Evolutionary conservation across 139 green algal genomes (phyloP), one percentile per base, ranked within the genome.

Genomic region (Chlorella sp.): DNA sequence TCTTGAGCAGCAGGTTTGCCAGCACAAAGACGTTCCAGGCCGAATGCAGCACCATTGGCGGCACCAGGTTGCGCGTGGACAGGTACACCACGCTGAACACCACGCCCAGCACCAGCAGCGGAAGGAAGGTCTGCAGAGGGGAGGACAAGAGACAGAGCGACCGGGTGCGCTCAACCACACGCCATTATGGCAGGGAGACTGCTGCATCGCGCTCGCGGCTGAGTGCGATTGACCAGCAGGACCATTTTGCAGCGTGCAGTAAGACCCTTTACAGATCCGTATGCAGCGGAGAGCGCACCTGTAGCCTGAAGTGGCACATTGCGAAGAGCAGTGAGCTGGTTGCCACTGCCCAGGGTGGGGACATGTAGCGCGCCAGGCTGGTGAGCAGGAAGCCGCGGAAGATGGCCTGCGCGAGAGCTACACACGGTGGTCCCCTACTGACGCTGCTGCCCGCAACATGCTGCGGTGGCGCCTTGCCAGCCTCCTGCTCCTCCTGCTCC

Each of bases 321-420:
- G 90, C 92, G 81, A 98, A 98, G 3, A 92, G 50, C 0, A 93
- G 55, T 2, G 88, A 78, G 24, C 71, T 88, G 30, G 78, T 69
- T 0, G 69, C 42, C 23, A 97, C 64, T 1, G 89, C 87, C 1
- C 22, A 61, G 5, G 35, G 27, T 1, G 70, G 42, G 1, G 87
- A 85, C 74, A 97, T 84, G 79, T 92, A 92, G 20, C 77, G 73
- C 0, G 83, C 82, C n/a, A 98, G 78, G 4, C 83, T 92, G 2
- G 92, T 82, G 42, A 98, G 79, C 67, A 98, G 79, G 79, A 98
- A 98, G 35, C 94, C 94, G 4, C 94, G 82, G 76, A 98, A 98
- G 33, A 98, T 91, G 31, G 76, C 67, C 70, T 80, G 67, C 35
- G 59, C 42, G 17, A 55, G 10, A 24, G 42, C 42, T 55, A 55